Percentiles rank a stretch among this genome's conserved stretches.
Evolutionary conservation across 495 filamentous ascomycete genomes (phyloP).

Genomic region (Neurospora sp.): DNA sequence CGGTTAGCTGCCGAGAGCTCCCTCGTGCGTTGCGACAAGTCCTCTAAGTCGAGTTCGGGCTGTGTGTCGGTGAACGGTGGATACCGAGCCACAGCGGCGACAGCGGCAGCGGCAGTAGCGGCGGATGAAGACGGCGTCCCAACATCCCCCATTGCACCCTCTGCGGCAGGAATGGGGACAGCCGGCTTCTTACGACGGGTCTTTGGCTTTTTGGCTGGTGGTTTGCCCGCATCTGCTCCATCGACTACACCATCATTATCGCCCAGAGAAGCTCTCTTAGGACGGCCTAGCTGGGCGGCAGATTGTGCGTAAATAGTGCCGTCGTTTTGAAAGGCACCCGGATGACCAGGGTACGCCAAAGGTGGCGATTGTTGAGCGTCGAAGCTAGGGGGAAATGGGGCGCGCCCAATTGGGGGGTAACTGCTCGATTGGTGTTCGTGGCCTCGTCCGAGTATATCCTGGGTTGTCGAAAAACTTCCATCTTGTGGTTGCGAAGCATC

Average conservation of each 20-base stretch:
- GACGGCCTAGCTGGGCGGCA: conserved; percentile 8
- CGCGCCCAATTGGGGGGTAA: background rate
- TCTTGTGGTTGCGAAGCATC: background rate
- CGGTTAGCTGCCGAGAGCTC: conserved; percentile 17
- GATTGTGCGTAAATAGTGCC: conserved; percentile 16
- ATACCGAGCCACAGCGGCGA: conserved; percentile 12
- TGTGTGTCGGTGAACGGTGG: conserved; percentile 12
- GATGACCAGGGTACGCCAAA: background rate
- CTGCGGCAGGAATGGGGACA: background rate
- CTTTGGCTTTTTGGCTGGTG: conserved; percentile 12
- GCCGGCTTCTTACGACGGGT: conserved; percentile 11
- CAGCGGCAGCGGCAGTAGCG: background rate
- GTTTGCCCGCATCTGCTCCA: background rate
- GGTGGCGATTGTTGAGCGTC: background rate
- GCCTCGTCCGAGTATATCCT: background rate
- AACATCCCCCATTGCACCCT: background rate
- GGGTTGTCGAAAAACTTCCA: background rate
- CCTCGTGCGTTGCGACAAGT: conserved; percentile 11
- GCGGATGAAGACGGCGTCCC: background rate
- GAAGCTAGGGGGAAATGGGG: background rate
- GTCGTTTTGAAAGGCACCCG: conserved; percentile 5
- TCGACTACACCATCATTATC: background rate
- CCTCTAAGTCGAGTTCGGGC: conserved; percentile 18
- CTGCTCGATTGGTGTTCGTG: background rate
- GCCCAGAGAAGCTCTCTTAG: conserved; percentile 9